Evolutionary conservation across 2,329 filamentous ascomycete genomes (phyloP), one percentile per base, ranked within the genome.

Genomic region (Colletotrichum godetiae): DNA sequence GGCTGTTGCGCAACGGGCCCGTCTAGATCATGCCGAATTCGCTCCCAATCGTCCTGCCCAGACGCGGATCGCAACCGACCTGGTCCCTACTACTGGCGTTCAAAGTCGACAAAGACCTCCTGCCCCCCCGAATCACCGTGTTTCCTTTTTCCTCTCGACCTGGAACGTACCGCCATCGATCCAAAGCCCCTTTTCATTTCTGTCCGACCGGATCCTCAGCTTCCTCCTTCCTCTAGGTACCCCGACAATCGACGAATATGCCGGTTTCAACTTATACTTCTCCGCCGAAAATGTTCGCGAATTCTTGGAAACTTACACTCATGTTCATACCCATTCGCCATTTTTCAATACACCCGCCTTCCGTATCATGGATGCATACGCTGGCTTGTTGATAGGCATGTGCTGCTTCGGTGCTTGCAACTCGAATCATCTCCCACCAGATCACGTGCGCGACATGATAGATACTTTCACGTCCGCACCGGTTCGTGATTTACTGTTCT

Each of bases 381-480:
- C 91, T 73, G 91, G 92, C 75, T 86, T 95, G 74, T 84, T 94
- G 62, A 86, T 93, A 73, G 88, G 88, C 74, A 93, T 95, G 86
- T 90, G 93, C 78, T 94, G 91, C 80, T 87, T 94, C 77, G 93
- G 93, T 49, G 92, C 93, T 55, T 93, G 93, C 71, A 95, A 95
- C 81, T 94, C 93, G 63, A 87, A 92, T 66, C 87, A 86, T 74
- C 83, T 93, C 74, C 84, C 86, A 33, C 82, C 91, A 57, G 84
- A 86, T 73, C 87, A 93, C 75, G 91, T 93, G 75, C 90, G 92
- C 74, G 89, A 91, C 79, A 86, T 94, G 81, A 93, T 93, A 87
- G 89, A 92, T 72, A 86, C 90, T 63, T 85, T 92, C 46, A 89
- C 89, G 75, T 79, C 86, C 27, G 88, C 89, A 10, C 86, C 93